Percentiles rank a stretch among this genome's conserved stretches.
Conservation (phyloP, 768 basidiomycete genomes). For the Phanerodontia chrysosporium region DNA sequence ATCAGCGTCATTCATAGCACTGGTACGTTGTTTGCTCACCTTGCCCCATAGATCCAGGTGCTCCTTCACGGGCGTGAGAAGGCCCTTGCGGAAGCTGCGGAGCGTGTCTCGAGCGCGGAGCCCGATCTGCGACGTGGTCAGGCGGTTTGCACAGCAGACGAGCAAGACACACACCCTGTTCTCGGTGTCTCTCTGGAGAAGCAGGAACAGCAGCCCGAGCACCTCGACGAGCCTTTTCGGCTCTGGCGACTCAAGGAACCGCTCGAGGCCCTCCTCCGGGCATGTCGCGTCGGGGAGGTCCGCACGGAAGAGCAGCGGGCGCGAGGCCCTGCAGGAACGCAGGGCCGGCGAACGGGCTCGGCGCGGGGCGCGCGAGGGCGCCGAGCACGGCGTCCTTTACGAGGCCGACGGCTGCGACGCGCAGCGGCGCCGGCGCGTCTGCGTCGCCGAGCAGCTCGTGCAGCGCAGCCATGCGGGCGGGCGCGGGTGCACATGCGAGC, state of each 20-base stretch:
- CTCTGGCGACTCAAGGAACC: conserved; percentile 53
- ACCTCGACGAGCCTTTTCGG: conserved; percentile 60
- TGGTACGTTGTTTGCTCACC: conserved; percentile 3
- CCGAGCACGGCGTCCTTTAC: conserved; percentile 65
- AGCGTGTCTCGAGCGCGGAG: conserved; percentile 20
- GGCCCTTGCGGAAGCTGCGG: conserved; percentile 8
- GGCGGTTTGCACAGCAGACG: neutral
- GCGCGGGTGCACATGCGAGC: conserved; percentile 43
- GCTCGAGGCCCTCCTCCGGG: conserved; percentile 29
- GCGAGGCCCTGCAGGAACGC: conserved; percentile 56
- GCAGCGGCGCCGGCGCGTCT: conserved; percentile 58
- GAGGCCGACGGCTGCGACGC: conserved; percentile 62
- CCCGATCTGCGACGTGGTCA: conserved; percentile 23
- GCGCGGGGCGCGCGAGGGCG: conserved; percentile 31
- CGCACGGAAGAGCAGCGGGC: conserved; percentile 51
- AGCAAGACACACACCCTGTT: conserved; percentile 45
- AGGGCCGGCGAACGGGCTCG: conserved; percentile 49
- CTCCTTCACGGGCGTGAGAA: conserved; percentile 17
- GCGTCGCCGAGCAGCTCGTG: conserved; percentile 42
- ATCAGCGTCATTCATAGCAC: neutral
- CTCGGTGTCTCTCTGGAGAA: conserved; percentile 50
- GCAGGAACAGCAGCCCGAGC: conserved; percentile 63
- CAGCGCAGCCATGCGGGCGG: conserved; percentile 51
- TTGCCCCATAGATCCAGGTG: conserved; percentile 15
- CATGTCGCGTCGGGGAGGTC: conserved; percentile 41